These are phyloP conservation scores for Leccinellum albellum DNA, from an alignment of 768 basidiomycete genomes.

Conservation along the genomic window DNA sequence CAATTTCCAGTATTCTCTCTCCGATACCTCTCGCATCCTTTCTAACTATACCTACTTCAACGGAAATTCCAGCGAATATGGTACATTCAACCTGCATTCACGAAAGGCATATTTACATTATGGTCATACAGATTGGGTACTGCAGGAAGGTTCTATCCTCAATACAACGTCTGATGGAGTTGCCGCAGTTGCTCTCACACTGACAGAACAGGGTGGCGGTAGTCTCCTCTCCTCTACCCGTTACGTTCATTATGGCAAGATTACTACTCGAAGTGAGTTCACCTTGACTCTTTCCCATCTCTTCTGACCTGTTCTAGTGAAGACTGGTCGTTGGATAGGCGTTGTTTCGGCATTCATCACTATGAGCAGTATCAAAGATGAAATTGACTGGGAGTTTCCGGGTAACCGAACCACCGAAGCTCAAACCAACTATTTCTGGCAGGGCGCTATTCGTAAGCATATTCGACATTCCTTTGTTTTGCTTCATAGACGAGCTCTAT, in stretches of 20 bases:
- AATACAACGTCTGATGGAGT: constrained; percentile 54
- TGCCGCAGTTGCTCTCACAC: constrained; percentile 62
- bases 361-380: constrained; percentile 81
- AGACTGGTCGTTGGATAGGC: constrained; percentile 75
- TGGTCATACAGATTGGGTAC: constrained; percentile 55
- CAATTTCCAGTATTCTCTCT: constrained; percentile 50
- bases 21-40: constrained; percentile 63
- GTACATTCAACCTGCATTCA: constrained; percentile 29
- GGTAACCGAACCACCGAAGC: constrained; percentile 57
- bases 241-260: constrained; percentile 77
- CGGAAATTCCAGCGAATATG: constrained; percentile 70
- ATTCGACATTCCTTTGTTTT: background rate
- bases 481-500: background rate
- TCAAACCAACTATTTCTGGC: constrained; percentile 83
- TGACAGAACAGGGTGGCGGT: constrained; percentile 70
- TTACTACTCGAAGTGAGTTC: constrained; percentile 56
- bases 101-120: background rate
- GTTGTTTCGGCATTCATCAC: constrained; percentile 84
- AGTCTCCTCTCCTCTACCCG: constrained; percentile 76
- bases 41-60: constrained; percentile 64
- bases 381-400: constrained; percentile 87
- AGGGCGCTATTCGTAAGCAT: constrained; percentile 60
- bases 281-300: background rate
- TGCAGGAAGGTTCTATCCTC: constrained; percentile 64
- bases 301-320: constrained; percentile 43